A percentile compares a stretch with the other conserved stretches of the same genome.
These are phyloP conservation scores for Cystobasidium slooffiae DNA, from an alignment of 1,284 basidiomycete species.

Conservation along the genomic window DNA sequence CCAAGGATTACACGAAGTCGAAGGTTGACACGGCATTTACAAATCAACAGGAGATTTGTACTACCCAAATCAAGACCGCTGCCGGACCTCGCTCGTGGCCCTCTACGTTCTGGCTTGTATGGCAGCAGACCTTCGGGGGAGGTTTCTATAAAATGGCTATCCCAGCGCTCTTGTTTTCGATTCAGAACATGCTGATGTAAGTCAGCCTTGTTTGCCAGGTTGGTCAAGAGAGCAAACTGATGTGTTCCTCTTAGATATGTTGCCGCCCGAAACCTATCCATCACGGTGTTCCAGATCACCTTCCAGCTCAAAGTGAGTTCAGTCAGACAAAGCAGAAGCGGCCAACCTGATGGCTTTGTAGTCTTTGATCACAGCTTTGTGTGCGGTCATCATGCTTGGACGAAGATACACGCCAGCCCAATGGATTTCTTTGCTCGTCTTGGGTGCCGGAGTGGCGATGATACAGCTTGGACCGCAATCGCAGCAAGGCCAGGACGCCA, in stretches of 20 bases:
- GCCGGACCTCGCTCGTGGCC: too few relatives aligned
- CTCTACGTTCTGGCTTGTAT: background rate
- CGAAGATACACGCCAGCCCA: slow-evolving; percentile 54
- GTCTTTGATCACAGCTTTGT: slow-evolving; percentile 57
- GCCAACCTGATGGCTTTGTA: slow-evolving; percentile 15
- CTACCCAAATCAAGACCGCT: background rate
- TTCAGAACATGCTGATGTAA: slow-evolving; percentile 50
- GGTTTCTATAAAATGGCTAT: slow-evolving; percentile 42
- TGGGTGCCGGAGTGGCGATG: slow-evolving; percentile 56
- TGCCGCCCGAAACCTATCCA: slow-evolving; percentile 57
- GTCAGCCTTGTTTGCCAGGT: background rate
- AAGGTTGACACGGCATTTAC: too few relatives aligned
- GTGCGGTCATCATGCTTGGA: slow-evolving; percentile 57
- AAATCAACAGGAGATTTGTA: background rate
- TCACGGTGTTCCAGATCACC: slow-evolving; percentile 57
- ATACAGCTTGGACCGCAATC: slow-evolving; percentile 53
- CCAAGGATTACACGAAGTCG: too few relatives aligned
- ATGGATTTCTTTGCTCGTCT: slow-evolving; percentile 55
- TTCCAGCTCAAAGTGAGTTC: slow-evolving; percentile 56
- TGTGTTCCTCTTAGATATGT: slow-evolving; percentile 49
- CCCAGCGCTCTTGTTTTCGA: slow-evolving; percentile 38
- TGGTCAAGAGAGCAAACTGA: background rate
- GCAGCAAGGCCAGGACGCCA: background rate
- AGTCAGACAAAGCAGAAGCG: background rate
- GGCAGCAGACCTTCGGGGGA: slow-evolving; percentile 45